A percentile compares a stretch with the other conserved stretches of the same genome.
phyloP scores from a whole-genome alignment of 2,329 filamentous ascomycete species.

The Ascochyta koolunga region DNA sequence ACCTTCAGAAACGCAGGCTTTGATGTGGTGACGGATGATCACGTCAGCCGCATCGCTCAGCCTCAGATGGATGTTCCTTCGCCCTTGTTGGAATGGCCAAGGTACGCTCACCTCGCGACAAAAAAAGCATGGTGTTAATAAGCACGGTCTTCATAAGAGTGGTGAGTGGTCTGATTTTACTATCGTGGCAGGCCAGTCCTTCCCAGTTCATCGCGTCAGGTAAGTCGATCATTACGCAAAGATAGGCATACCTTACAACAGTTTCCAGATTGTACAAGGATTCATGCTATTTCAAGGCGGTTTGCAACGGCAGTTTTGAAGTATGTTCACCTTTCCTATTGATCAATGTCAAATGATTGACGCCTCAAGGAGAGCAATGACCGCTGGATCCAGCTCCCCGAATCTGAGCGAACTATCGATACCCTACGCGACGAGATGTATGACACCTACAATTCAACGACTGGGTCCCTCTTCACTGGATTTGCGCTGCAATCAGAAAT shows the following conservation, averaged over 20 bases:
- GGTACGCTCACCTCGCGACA: slow-evolving; percentile 4
- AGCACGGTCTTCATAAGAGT: slow-evolving; percentile 19
- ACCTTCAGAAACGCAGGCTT: slow-evolving; percentile 16
- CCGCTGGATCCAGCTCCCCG: slow-evolving; percentile 20
- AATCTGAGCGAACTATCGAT: slow-evolving; percentile 17
- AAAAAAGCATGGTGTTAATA: background rate
- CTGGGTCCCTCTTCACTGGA: slow-evolving; percentile 27
- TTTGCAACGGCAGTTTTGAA: slow-evolving; percentile 22
- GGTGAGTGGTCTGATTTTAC: slow-evolving; percentile 31
- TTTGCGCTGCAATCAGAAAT: slow-evolving; percentile 21
- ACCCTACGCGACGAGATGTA: slow-evolving; percentile 29
- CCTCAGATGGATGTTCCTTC: slow-evolving; percentile 8
- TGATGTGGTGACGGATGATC: slow-evolving; percentile 19
- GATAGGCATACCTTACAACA: background rate
- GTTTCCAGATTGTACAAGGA: slow-evolving; percentile 19
- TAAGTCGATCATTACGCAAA: background rate
- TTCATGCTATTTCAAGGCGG: slow-evolving; percentile 28
- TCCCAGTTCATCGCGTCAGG: slow-evolving; percentile 28
- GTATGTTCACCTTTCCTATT: slow-evolving; percentile 8
- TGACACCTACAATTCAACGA: slow-evolving; percentile 20
- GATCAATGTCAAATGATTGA: slow-evolving; percentile 4
- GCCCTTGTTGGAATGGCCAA: slow-evolving; percentile 15
- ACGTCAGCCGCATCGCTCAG: background rate
- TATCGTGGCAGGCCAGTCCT: slow-evolving; percentile 19
- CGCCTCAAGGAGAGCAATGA: slow-evolving; percentile 17